phyloP scores from a whole-genome alignment of 2,329 filamentous ascomycete genomes.

The Fusarium caatingaense region DNA sequence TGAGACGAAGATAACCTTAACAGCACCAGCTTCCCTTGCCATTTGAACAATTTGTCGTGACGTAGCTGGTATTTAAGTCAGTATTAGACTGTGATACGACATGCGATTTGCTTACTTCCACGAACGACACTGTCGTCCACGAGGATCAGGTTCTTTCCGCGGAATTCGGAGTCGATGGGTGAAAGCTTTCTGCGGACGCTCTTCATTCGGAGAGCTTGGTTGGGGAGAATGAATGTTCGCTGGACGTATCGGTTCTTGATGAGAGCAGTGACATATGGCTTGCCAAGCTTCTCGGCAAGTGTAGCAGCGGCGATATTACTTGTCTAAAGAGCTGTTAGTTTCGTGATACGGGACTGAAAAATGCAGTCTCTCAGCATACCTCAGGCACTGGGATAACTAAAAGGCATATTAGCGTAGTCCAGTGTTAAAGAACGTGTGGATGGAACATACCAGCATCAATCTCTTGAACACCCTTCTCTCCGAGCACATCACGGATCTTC shows the following conservation, averaged over 20 bases:
- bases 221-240: conserved; percentile 81
- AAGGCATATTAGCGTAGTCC: conserved; percentile 12
- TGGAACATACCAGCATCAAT: conserved; percentile 71
- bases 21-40: conserved; percentile 85
- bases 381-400: conserved; percentile 64
- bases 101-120: conserved; percentile 55
- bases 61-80: conserved; percentile 50
- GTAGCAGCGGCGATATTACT: conserved; percentile 83
- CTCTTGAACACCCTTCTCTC: conserved; percentile 74
- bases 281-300: conserved; percentile 79
- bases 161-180: conserved; percentile 86
- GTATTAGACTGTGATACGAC: neutral
- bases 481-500: conserved; percentile 74
- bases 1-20: conserved; percentile 83
- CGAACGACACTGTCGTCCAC: conserved; percentile 93
- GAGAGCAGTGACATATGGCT: conserved; percentile 83
- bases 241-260: conserved; percentile 92
- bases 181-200: conserved; percentile 91
- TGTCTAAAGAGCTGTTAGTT: conserved; percentile 62
- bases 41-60: conserved; percentile 76
- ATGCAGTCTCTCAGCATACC: conserved; percentile 30
- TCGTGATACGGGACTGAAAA: neutral
- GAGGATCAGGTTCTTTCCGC: conserved; percentile 80
- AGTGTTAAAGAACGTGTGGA: neutral
- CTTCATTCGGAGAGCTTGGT: conserved; percentile 83